Conservation (phyloP, 108 stramenopile species). For the Parietichytrium sp. region DNA sequence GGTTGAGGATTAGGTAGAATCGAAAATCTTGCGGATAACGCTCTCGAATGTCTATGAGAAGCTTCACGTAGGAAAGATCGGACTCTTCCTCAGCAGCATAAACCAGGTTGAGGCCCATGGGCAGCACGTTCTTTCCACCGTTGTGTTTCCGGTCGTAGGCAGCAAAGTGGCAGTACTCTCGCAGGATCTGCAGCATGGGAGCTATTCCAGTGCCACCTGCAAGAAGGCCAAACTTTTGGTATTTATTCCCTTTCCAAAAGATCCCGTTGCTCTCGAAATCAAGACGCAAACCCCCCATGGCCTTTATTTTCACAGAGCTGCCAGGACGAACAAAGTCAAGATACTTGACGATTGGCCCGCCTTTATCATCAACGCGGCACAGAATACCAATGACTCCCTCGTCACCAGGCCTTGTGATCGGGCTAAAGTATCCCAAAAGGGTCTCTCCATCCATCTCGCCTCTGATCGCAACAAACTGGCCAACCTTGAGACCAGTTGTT, state of each 20-base stretch:
- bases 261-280: slow-evolving; percentile 34
- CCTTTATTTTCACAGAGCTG: slow-evolving; percentile 53
- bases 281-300: slow-evolving; percentile 61
- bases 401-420: slow-evolving; percentile 28
- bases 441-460: slow-evolving; percentile 63
- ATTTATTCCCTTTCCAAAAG: slow-evolving; percentile 36
- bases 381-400: slow-evolving; percentile 63
- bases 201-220: slow-evolving; percentile 64
- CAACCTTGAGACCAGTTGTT: slow-evolving; percentile 53
- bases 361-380: slow-evolving; percentile 50
- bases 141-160: slow-evolving; percentile 31
- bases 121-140: slow-evolving; percentile 22
- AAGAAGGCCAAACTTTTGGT: slow-evolving; percentile 53
- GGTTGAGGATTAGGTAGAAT: slow-evolving; percentile 53
- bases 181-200: slow-evolving; percentile 64
- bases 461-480: slow-evolving; percentile 58
- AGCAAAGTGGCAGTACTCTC: slow-evolving; percentile 47
- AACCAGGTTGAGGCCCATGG: slow-evolving; percentile 53
- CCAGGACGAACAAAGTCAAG: slow-evolving; percentile 58
- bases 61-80: slow-evolving; percentile 58
- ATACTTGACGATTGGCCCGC: slow-evolving; percentile 55
- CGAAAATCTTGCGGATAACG: slow-evolving; percentile 47
- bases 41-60: slow-evolving; percentile 43
- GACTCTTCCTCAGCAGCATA: slow-evolving; percentile 57
- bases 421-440: slow-evolving; percentile 44